A percentile compares a stretch with the other conserved stretches of the same genome.
Conservation (phyloP, 805 yeast genomes). For the Saccharomycopsis guyanensis region DNA sequence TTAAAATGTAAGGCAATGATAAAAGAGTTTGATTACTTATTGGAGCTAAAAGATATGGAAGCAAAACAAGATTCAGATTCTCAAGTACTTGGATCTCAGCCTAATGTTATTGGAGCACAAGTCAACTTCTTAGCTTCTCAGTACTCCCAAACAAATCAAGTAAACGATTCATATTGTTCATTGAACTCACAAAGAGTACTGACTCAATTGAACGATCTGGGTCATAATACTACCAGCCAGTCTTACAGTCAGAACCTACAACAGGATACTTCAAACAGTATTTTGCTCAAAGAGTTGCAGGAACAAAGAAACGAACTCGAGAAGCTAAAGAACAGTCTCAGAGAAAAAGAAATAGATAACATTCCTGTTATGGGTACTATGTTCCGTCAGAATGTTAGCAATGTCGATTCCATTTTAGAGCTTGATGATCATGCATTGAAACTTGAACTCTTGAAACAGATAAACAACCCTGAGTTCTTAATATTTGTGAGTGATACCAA, state of each 20-base stretch:
- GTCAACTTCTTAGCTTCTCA: background rate
- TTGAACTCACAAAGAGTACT: background rate
- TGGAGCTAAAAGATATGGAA: background rate
- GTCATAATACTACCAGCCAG: background rate
- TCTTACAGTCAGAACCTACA: background rate
- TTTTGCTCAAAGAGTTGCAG: background rate
- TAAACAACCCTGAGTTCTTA: slow-evolving; percentile 11
- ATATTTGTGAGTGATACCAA: slow-evolving; percentile 9
- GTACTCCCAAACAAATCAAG: background rate
- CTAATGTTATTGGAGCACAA: background rate
- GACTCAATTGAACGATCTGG: background rate
- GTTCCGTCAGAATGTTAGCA: background rate
- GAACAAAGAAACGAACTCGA: background rate
- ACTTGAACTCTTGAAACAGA: background rate
- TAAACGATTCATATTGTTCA: background rate
- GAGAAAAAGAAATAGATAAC: background rate
- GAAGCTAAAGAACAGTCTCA: background rate
- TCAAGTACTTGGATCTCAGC: background rate
- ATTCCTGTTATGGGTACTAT: background rate
- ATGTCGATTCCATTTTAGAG: background rate
- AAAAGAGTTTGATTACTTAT: background rate
- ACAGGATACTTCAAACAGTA: background rate
- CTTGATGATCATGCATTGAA: slow-evolving; percentile 7
- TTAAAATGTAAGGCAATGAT: background rate
- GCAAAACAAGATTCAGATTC: background rate